These are phyloP conservation scores for Lepidium africanum DNA, from an alignment of 345 rosid genomes.

Conservation along the genomic window DNA sequence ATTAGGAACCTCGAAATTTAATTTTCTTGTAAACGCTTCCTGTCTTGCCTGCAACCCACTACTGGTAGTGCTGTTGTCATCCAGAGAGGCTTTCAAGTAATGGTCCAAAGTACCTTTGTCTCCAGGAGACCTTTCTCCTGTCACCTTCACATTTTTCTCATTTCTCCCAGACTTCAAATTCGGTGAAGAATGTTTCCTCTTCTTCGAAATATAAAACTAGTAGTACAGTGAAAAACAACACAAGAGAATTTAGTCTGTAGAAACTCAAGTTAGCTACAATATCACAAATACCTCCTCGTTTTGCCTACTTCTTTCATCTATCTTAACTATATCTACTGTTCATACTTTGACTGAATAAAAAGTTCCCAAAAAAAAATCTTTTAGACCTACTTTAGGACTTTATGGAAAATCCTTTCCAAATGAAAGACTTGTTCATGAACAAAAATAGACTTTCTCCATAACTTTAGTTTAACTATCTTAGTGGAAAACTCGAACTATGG, in stretches of 20 bases:
- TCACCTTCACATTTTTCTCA: slow-evolving; percentile 43
- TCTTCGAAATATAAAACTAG: slow-evolving; percentile 73
- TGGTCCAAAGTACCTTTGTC: slow-evolving; percentile 61
- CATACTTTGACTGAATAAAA: neutral
- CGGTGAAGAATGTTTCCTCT: slow-evolving; percentile 68
- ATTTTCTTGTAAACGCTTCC: slow-evolving; percentile 39
- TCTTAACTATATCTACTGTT: neutral
- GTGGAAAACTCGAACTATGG: neutral
- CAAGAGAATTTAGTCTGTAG: slow-evolving; percentile 5
- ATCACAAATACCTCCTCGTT: neutral
- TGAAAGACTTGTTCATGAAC: neutral
- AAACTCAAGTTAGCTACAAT: neutral
- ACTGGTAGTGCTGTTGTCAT: slow-evolving; percentile 18
- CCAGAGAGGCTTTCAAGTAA: slow-evolving; percentile 51
- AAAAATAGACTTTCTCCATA: neutral
- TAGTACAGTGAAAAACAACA: slow-evolving; percentile 1
- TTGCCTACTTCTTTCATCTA: neutral
- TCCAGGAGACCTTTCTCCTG: slow-evolving; percentile 53
- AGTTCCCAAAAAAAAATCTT: neutral
- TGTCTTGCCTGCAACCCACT: slow-evolving; percentile 28
- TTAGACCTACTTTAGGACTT: neutral
- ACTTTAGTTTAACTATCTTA: neutral
- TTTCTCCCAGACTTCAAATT: slow-evolving; percentile 44
- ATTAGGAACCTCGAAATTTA: slow-evolving; percentile 36
- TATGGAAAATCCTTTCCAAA: neutral